These are phyloP conservation scores for Pichia nakasei DNA, from an alignment of 805 yeast genomes.

Conservation along the genomic window DNA sequence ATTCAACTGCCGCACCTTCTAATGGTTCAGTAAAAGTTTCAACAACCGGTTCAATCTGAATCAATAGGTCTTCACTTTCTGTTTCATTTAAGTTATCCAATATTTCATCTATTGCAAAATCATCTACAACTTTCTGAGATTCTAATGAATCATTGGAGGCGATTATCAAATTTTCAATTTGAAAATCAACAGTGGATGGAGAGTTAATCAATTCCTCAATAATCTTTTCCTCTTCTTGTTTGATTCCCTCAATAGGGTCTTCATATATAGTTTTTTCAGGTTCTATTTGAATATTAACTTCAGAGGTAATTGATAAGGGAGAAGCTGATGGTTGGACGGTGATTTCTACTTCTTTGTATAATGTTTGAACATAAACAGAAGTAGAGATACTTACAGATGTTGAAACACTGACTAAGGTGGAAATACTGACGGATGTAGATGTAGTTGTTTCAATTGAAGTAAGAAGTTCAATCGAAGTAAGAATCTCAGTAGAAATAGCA, in stretches of 20 bases:
- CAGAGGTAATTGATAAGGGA: neutral
- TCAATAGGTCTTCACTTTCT: neutral
- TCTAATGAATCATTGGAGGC: neutral
- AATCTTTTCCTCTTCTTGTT: no score
- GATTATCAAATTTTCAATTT: neutral
- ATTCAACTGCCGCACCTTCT: neutral
- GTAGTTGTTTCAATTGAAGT: slow-evolving; percentile 6
- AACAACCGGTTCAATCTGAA: neutral
- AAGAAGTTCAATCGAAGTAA: slow-evolving; percentile 6
- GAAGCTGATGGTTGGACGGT: neutral
- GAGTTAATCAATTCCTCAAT: no score
- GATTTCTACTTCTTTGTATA: neutral
- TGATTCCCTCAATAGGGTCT: no score
- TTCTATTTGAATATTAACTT: neutral
- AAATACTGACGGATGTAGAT: neutral
- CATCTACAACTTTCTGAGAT: neutral
- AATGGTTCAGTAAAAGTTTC: neutral
- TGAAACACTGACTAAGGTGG: neutral
- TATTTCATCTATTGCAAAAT: neutral
- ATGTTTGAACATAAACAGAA: slow-evolving; percentile 1
- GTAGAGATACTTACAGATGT: slow-evolving; percentile 1
- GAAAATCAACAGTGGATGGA: neutral
- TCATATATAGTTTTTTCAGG: neutral
- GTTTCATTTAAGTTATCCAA: no score
- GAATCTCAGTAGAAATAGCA: slow-evolving; percentile 7